Percentiles rank a stretch among this genome's conserved stretches.
phyloP scores from a whole-genome alignment of 331 rosid genomes.

The Quercus tomentella region DNA sequence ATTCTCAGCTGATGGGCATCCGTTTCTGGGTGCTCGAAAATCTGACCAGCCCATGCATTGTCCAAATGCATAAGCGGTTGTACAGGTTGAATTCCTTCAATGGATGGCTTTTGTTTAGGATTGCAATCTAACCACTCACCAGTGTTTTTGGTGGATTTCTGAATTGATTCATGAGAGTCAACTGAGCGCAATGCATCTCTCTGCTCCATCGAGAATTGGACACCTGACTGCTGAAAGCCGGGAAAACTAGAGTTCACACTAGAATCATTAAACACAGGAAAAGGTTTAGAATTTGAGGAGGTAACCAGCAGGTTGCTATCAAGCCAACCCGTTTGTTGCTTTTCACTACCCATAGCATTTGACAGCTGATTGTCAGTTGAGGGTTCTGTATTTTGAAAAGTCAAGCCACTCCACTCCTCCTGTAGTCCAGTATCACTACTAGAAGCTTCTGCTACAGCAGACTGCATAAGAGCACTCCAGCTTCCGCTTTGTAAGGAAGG shows the following conservation, averaged over 20 bases:
- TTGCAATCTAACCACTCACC: constrained; percentile 33
- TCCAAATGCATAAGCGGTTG: constrained; percentile 27
- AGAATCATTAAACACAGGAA: constrained; percentile 38
- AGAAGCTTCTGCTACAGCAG: constrained; percentile 67
- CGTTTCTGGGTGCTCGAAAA: constrained; percentile 26
- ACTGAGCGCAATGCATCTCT: constrained; percentile 29
- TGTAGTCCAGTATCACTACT: constrained; percentile 57
- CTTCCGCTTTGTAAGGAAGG: constrained; percentile 52
- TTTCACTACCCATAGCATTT: constrained; percentile 42
- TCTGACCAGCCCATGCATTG: constrained; percentile 31
- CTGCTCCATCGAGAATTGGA: constrained; percentile 30
- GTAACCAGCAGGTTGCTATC: constrained; percentile 44
- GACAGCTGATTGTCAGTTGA: constrained; percentile 53
- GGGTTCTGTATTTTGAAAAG: constrained; percentile 50
- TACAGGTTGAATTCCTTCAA: constrained; percentile 22
- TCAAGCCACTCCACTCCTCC: constrained; percentile 66
- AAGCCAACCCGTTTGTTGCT: constrained; percentile 44
- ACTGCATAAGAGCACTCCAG: constrained; percentile 72
- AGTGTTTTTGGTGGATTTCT: constrained; percentile 25
- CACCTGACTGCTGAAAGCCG: constrained; percentile 42
- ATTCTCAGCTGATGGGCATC: constrained; percentile 27
- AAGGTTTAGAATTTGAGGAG: constrained; percentile 43
- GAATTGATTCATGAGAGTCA: constrained; percentile 37
- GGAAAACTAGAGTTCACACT: constrained; percentile 41
- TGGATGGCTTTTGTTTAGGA: constrained; percentile 22